These are phyloP conservation scores for Fonsecaea pedrosoi DNA, from an alignment of 2,329 filamentous ascomycete species.

Conservation along the genomic window DNA sequence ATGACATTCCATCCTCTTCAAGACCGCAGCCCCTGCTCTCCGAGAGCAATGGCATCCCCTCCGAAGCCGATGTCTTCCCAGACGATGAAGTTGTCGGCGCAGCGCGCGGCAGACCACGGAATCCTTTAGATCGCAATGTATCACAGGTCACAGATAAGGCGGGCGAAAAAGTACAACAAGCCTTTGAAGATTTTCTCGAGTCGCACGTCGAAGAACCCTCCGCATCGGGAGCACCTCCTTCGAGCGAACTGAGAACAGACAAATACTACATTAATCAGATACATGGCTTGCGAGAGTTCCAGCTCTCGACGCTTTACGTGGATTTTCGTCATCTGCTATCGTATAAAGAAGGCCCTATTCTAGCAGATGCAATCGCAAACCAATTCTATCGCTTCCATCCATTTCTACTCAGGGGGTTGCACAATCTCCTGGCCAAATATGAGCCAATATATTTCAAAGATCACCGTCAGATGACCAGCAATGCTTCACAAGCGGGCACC, in stretches of 20 bases:
- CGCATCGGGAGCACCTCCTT: conserved; percentile 60
- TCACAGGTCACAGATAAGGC: conserved; percentile 66
- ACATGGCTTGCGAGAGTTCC: conserved; percentile 66
- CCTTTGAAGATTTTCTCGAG: conserved; percentile 70
- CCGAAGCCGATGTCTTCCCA: conserved; percentile 65
- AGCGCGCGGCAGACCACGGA: conserved; percentile 56
- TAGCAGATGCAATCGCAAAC: conserved; percentile 84
- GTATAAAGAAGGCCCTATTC: conserved; percentile 65
- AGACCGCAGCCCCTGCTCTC: conserved; percentile 58
- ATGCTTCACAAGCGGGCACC: conserved; percentile 73
- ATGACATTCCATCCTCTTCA: conserved; percentile 57
- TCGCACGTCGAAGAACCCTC: conserved; percentile 64
- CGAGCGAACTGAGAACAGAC: conserved; percentile 63
- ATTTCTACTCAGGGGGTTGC: conserved; percentile 84
- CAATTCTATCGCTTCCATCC: conserved; percentile 96
- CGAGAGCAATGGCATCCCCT: conserved; percentile 58
- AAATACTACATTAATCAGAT: conserved; percentile 73
- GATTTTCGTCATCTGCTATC: conserved; percentile 81
- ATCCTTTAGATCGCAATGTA: conserved; percentile 59
- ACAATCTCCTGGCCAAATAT: conserved; percentile 93
- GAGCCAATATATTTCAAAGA: conserved; percentile 93
- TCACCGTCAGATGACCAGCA: conserved; percentile 82
- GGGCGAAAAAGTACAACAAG: conserved; percentile 66
- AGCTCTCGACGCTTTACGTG: conserved; percentile 70
- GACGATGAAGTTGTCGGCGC: conserved; percentile 68